phyloP scores from a whole-genome alignment of 768 basidiomycete genomes.

The Symmetrospora coprosmae region DNA sequence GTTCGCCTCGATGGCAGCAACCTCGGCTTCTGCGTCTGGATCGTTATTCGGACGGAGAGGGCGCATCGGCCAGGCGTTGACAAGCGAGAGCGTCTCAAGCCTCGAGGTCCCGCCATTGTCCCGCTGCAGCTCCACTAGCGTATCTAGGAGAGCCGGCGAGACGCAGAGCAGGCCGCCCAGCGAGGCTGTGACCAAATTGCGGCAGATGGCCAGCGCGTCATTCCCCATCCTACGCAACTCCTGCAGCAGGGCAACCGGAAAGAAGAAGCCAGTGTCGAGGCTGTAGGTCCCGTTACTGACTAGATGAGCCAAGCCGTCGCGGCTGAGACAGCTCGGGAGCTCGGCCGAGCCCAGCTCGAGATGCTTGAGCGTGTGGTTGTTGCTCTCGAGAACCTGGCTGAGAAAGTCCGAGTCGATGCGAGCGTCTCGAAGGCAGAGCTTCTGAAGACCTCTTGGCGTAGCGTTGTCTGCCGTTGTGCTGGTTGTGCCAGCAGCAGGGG shows the following conservation, averaged over 20 bases:
- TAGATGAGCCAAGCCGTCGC: not conserved
- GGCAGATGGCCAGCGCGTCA: not conserved
- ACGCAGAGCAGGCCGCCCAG: constrained; percentile 1
- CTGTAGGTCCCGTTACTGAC: not conserved
- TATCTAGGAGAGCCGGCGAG: not conserved
- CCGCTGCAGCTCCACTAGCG: not conserved
- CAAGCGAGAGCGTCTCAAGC: not conserved
- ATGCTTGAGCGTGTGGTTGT: not conserved
- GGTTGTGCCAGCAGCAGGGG: too few relatives aligned
- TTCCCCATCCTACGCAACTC: not conserved
- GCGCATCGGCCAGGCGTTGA: not conserved
- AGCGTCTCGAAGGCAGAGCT: not conserved
- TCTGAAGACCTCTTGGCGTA: too few relatives aligned
- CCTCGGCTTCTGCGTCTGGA: not conserved
- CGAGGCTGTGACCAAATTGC: not conserved
- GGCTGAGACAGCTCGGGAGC: not conserved
- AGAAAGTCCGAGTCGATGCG: not conserved
- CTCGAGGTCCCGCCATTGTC: too few relatives aligned
- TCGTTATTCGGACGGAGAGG: not conserved
- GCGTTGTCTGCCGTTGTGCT: too few relatives aligned
- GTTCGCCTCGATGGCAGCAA: not conserved
- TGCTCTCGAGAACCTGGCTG: not conserved
- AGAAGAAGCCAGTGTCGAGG: not conserved
- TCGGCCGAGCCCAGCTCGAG: not conserved
- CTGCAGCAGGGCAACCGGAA: not conserved